phyloP scores from a whole-genome alignment of 768 basidiomycete genomes.

The Pleurotus sapidus region DNA sequence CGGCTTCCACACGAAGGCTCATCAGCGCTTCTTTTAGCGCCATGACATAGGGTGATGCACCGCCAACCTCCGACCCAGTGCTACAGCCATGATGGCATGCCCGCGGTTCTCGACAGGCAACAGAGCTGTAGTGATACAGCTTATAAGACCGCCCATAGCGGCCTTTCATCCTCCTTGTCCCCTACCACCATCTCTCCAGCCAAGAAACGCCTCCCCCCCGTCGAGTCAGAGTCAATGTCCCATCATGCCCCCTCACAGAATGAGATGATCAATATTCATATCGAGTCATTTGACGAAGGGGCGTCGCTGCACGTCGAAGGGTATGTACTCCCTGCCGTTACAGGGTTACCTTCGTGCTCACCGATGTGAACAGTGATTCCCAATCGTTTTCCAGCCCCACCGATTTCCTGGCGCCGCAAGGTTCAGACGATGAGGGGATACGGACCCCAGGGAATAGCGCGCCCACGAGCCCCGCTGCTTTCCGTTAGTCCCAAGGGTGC shows the following conservation, averaged over 20 bases:
- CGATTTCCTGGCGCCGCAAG: not conserved
- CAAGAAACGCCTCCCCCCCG: too few relatives aligned
- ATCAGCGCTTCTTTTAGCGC: not conserved
- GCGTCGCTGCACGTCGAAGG: not conserved
- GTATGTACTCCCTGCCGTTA: not conserved
- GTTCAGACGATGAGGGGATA: not conserved
- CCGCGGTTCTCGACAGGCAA: not conserved
- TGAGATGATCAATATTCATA: not conserved
- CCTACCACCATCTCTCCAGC: not conserved
- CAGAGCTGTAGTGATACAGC: not conserved
- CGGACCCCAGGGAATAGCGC: conserved; percentile 2
- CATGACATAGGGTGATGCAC: not conserved
- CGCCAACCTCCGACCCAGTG: not conserved
- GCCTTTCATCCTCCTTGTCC: not conserved
- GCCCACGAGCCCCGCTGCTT: not conserved
- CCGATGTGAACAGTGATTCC: too few relatives aligned
- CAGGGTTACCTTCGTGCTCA: not conserved
- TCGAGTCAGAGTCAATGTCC: not conserved
- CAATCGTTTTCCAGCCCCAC: not conserved
- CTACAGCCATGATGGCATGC: not conserved
- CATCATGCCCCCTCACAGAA: not conserved
- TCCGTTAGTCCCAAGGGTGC: not conserved
- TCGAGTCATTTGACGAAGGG: not conserved
- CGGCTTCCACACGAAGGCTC: too few relatives aligned
- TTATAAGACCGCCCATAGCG: not conserved